phyloP scores from a whole-genome alignment of 257 asterid species.

The Solanum bulbocastanum region DNA sequence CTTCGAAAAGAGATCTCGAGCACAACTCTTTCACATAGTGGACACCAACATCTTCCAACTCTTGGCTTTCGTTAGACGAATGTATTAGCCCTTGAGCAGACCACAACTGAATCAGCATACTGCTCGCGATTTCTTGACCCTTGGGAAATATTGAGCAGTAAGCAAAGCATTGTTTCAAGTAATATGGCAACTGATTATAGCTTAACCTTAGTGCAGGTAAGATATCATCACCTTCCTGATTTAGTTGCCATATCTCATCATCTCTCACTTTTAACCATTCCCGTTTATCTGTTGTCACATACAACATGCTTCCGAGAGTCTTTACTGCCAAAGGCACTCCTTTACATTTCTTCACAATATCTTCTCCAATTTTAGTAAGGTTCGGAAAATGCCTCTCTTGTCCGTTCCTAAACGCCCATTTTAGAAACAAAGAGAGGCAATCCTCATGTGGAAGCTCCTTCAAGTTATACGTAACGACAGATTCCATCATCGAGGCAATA shows the following conservation, averaged over 20 bases:
- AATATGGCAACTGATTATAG: neutral
- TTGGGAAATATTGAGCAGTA: neutral
- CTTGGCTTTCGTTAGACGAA: neutral
- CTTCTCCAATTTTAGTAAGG: neutral
- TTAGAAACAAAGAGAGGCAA: neutral
- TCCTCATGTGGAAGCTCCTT: neutral
- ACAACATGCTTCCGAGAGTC: slow-evolving; percentile 2
- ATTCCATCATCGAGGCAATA: neutral
- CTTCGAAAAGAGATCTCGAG: neutral
- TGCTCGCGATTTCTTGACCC: neutral
- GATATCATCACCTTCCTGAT: neutral
- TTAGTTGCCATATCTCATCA: neutral
- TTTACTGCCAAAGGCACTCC: slow-evolving; percentile 11
- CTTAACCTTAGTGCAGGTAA: neutral
- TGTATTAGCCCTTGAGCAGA: neutral
- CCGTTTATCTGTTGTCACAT: neutral
- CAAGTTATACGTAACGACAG: neutral
- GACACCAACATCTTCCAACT: neutral
- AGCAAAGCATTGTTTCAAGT: neutral
- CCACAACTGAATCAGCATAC: neutral
- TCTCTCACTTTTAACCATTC: slow-evolving; percentile 4
- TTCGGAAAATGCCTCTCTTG: neutral
- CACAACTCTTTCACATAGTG: neutral
- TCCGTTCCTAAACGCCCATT: neutral
- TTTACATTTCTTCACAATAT: slow-evolving; percentile 1